phyloP scores from a whole-genome alignment of 192 early-diverging fungal genomes.

The Linnemannia elongata region DNA sequence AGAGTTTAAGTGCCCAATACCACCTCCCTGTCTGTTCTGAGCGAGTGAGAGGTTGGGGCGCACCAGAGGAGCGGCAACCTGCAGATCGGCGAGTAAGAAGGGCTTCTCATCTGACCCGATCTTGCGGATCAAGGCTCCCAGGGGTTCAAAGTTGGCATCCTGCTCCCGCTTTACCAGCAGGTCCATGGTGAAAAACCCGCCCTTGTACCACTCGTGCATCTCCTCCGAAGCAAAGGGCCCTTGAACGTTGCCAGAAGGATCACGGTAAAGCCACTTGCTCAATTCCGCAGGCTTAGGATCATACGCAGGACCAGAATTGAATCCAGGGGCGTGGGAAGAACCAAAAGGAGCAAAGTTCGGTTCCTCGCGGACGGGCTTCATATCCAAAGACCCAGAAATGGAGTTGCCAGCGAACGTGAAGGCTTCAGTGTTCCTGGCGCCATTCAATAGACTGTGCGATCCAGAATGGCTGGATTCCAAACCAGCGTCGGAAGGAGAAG shows the following conservation, averaged over 20 bases:
- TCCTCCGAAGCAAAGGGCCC: conserved; percentile 87
- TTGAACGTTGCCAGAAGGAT: conserved; percentile 86
- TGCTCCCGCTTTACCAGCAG: conserved; percentile 86
- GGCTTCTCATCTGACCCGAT: conserved; percentile 76
- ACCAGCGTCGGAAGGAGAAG: neutral
- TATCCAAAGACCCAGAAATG: conserved; percentile 7
- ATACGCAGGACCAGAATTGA: neutral
- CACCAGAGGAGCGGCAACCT: neutral
- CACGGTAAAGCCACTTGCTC: conserved; percentile 83
- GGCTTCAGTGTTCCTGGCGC: conserved; percentile 9
- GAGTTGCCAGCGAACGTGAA: conserved; percentile 9
- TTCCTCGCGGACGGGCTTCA: conserved; percentile 22
- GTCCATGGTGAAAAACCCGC: conserved; percentile 83
- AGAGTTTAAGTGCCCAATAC: neutral
- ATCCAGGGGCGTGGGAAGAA: neutral
- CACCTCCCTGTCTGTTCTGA: neutral
- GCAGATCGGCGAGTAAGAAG: conserved; percentile 62
- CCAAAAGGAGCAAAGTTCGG: neutral
- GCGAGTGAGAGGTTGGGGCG: conserved; percentile 36
- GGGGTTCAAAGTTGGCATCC: conserved; percentile 80
- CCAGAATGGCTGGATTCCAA: conserved; percentile 9
- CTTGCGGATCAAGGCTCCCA: conserved; percentile 73
- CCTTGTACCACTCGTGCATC: conserved; percentile 95
- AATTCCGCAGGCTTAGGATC: conserved; percentile 24
- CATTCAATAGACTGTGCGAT: conserved; percentile 10